Evolutionary conservation across 108 stramenopile species (phyloP).

Genomic region (Hondaea fermentalgiana): DNA sequence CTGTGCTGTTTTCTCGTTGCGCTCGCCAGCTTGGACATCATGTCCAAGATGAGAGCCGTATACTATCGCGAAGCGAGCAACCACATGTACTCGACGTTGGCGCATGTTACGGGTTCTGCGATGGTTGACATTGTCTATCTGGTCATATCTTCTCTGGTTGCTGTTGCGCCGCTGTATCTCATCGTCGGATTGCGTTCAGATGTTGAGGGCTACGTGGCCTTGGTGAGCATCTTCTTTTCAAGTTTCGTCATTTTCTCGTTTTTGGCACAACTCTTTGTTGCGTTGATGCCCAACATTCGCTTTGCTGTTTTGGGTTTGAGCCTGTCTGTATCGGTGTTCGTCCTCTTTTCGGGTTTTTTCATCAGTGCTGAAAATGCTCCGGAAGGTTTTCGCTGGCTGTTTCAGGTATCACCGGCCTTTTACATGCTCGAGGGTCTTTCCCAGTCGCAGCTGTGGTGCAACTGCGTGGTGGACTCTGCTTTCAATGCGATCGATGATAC

Average conservation of each 20-base stretch:
- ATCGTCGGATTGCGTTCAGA: not conserved
- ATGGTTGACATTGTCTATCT: not conserved
- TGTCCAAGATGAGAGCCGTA: slow-evolving; percentile 39
- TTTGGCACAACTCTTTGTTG: not conserved
- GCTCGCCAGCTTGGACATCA: slow-evolving; percentile 36
- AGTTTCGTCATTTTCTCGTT: not conserved
- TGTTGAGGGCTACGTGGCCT: not conserved
- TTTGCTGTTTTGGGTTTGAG: not conserved
- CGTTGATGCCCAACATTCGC: not conserved
- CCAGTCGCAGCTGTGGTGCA: not conserved
- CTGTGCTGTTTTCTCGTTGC: slow-evolving; percentile 38
- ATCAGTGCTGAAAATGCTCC: not conserved
- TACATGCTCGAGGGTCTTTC: not conserved
- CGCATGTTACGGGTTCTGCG: not conserved
- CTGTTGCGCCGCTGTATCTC: not conserved
- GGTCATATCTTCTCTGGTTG: not conserved
- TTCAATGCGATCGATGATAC: not conserved
- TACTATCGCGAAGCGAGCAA: slow-evolving; percentile 48
- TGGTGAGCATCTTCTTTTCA: not conserved
- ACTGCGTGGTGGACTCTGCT: not conserved
- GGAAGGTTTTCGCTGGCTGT: slow-evolving; percentile 4
- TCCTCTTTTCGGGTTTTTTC: slow-evolving; percentile 19
- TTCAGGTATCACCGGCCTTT: not conserved
- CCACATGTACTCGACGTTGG: slow-evolving; percentile 30
- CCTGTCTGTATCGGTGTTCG: not conserved